Base-by-base conservation (phyloP, 805 yeast genomes). In the Wickerhamiella alocasiicola region DNA sequence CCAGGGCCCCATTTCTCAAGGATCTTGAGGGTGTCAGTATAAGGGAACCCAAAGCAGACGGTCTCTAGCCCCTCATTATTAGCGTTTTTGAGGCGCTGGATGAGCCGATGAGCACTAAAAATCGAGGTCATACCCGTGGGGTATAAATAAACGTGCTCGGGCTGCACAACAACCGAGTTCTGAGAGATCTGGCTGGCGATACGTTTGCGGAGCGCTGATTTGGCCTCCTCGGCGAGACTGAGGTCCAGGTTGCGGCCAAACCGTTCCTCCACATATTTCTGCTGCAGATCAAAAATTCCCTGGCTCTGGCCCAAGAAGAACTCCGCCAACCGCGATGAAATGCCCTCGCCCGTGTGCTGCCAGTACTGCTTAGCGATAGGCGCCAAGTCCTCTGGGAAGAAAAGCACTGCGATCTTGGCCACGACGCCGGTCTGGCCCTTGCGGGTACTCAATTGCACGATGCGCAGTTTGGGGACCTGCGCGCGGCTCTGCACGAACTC, bases 301-400 rank as follows among this genome's bases (percentile, higher is more conserved):
- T 44, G 46, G 35, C 40, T 30, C 9, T 42, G 44, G 45, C 73
- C 74, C 44, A 80, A 60, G 36, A 81, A 75, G 53, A 83, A 91
- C 59, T 87, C 95, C 1, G 85, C 96, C 56, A 78, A 63, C 52
- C 97, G 67, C 26, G 95, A 82, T 12, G 95, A 82, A 20, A 91
- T 72, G n/a, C 95, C 95, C 59, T 88, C 96, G 20, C 99, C 99
- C 0, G 94, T 67, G 54, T 87, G 95, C 58, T 88, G 96, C 98
- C 98, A 91, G 62, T 83, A 91, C 51, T 75, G 75, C 55, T 83
- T 85, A 29, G 91, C 87, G 3, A 81, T 57, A 1, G 72, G 58
- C 46, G 67, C 75, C 44, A 69, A 75, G 3, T 66, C 63, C 2
- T 65, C 58, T 2, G 82, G 82, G 53, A 80, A 81, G 46, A 91